phyloP scores from a whole-genome alignment of 106 monocot genomes.

The Posidonia australis region DNA sequence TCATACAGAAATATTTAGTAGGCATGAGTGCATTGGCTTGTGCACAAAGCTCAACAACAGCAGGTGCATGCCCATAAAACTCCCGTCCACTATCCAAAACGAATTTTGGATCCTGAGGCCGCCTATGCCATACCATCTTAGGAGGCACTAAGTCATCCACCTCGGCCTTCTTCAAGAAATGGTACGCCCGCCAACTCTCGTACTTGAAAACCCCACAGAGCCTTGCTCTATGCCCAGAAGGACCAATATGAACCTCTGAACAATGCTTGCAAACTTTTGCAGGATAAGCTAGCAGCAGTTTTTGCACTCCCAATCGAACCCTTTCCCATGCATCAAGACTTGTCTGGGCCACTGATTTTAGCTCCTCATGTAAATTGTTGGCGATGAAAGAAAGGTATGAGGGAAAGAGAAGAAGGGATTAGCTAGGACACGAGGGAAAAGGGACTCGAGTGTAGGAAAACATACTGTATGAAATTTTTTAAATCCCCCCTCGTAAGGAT shows the following conservation, averaged over 20 bases:
- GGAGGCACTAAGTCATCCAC: constrained; percentile 64
- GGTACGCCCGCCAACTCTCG: constrained; percentile 59
- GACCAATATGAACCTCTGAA: constrained; percentile 79
- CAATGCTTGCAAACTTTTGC: constrained; percentile 68
- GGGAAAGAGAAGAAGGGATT: no score
- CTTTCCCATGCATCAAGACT: constrained; percentile 77
- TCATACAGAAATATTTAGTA: constrained; percentile 51
- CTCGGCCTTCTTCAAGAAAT: constrained; percentile 71
- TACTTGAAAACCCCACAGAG: constrained; percentile 70
- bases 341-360: constrained; percentile 31
- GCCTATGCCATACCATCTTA: constrained; percentile 68
- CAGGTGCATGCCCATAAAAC: constrained; percentile 89
- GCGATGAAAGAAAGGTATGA: no score
- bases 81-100: constrained; percentile 54
- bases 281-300: constrained; percentile 61
- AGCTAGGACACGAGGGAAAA: no score
- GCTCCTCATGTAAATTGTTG: constrained; percentile 13
- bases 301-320: constrained; percentile 55
- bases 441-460: no score
- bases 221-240: constrained; percentile 70
- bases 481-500: no score
- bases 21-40: constrained; percentile 78
- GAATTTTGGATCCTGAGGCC: constrained; percentile 60
- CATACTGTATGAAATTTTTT: no score
- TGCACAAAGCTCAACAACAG: constrained; percentile 70